These are phyloP conservation scores for Ophiostoma perfectum DNA, from an alignment of 2,329 filamentous ascomycete species.

Conservation along the genomic window DNA sequence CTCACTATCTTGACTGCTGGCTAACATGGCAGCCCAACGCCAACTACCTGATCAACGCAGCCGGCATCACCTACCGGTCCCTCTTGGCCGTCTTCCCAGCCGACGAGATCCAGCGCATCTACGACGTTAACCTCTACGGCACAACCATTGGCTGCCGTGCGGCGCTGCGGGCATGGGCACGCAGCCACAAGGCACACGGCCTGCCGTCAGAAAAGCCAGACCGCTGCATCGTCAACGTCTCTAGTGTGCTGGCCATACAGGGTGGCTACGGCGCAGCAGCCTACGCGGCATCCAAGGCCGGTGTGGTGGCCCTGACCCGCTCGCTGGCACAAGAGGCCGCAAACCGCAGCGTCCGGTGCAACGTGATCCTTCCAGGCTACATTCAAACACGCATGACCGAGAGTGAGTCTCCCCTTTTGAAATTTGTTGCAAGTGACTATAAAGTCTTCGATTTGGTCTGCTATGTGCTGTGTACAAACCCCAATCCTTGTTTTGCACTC, in stretches of 20 bases:
- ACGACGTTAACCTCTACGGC: conserved; percentile 65
- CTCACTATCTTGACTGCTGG: too few species aligned
- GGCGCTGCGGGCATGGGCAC: conserved; percentile 31
- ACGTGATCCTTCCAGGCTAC: conserved; percentile 78
- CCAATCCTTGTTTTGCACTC: conserved; percentile 3
- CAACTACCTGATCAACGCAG: conserved; percentile 70
- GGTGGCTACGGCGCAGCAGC: conserved; percentile 63
- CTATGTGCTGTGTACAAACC: background rate
- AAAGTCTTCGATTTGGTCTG: background rate
- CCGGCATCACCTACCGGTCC: conserved; percentile 63
- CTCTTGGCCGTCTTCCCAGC: conserved; percentile 54
- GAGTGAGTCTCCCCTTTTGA: conserved; percentile 42
- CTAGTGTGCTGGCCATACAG: conserved; percentile 66
- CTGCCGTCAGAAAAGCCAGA: conserved; percentile 17
- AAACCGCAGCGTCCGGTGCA: conserved; percentile 61
- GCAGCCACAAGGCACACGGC: conserved; percentile 6
- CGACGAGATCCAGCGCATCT: conserved; percentile 48
- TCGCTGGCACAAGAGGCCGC: conserved; percentile 60
- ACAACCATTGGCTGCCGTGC: conserved; percentile 58
- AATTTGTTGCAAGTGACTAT: background rate
- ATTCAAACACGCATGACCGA: conserved; percentile 75
- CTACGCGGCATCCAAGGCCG: conserved; percentile 78
- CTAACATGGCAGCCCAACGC: background rate
- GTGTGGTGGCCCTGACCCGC: conserved; percentile 65
- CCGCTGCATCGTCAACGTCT: conserved; percentile 71